Evolutionary conservation across 768 basidiomycete genomes (phyloP), one percentile per base, ranked within the genome.

Genomic region (Lactarius hatsudake): DNA sequence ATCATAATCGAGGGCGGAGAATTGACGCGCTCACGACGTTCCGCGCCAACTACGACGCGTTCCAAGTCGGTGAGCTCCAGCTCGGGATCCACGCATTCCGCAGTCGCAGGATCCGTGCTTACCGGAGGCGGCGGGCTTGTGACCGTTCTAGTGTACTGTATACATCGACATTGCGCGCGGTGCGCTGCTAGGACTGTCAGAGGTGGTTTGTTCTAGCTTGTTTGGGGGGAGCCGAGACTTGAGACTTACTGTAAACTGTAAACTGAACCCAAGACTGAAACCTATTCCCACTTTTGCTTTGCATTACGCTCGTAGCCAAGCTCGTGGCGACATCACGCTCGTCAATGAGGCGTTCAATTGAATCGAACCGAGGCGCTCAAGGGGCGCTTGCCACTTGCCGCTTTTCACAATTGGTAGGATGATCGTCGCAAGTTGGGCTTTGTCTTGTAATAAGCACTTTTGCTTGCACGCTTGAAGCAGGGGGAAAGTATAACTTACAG

Each of bases 61-160:
- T 91, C 5, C 89, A 89, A 13, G 85, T 91, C 73, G 87, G 88
- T 34, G 89, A 91, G 73, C 81, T 91, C 28, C 86, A 86, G 72
- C 79, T 91, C 28, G 88, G 90, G 74, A 79, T 91, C 42, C 90
- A 91, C 73, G 69, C 74, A 5, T 71, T 70, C 73, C 68, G 71
- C 57, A 73, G 73, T 64, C 73, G 68, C 43, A 70, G 56, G 69
- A 75, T 72, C 53, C 34, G 34, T 34, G 34, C 34, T 34, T 34
- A 34, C 77, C 90, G 32, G 89, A 90, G 76, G 78, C 76, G 12
- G 86, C 85, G 3, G 88, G 89, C 0, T 76, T 91, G 58, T 79
- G 89, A 42, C 87, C 89, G 4, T 90, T 91, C 78, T 87, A 82
- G 80, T 84, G 79, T 82, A 23, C 80, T 84, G 79, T 82, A 23